Evolutionary conservation across 306 rosid species (phyloP).

Genomic region (Spatholobus suberectus): DNA sequence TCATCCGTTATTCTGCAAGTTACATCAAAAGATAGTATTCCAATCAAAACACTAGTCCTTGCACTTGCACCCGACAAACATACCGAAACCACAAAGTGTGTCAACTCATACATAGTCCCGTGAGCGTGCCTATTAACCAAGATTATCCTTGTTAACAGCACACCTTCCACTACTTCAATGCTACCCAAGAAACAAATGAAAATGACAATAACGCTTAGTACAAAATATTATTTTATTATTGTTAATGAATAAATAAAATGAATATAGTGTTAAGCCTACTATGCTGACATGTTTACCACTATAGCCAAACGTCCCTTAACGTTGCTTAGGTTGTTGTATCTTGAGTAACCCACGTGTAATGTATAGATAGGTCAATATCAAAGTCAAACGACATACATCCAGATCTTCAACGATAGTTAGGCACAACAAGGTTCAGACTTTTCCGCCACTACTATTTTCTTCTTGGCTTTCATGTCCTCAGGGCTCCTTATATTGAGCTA

Average conservation of each 20-base stretch:
- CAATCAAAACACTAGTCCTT: neutral
- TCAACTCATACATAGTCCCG: neutral
- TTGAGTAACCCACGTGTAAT: constrained; percentile 25
- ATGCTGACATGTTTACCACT: constrained; percentile 56
- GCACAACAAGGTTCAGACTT: constrained; percentile 43
- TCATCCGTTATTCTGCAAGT: neutral
- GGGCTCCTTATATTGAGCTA: neutral
- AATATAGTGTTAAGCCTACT: constrained; percentile 40
- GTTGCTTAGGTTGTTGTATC: constrained; percentile 8
- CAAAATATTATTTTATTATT: neutral
- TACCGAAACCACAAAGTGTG: constrained; percentile 35
- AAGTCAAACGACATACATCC: constrained; percentile 60
- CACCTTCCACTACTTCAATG: constrained; percentile 53
- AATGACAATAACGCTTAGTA: neutral
- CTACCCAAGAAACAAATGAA: constrained; percentile 8
- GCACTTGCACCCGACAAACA: constrained; percentile 38
- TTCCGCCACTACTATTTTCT: constrained; percentile 14
- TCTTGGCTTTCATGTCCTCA: constrained; percentile 27
- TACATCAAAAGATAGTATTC: neutral
- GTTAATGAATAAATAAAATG: neutral
- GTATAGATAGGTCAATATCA: constrained; percentile 26
- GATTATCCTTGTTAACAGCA: constrained; percentile 47
- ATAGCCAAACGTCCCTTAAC: constrained; percentile 25
- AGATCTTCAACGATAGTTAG: constrained; percentile 62
- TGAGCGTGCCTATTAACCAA: constrained; percentile 33